A percentile compares a stretch with the other conserved stretches of the same genome.
Conservation (phyloP, 1,284 basidiomycete genomes). For the Porodaedalea pini region DNA sequence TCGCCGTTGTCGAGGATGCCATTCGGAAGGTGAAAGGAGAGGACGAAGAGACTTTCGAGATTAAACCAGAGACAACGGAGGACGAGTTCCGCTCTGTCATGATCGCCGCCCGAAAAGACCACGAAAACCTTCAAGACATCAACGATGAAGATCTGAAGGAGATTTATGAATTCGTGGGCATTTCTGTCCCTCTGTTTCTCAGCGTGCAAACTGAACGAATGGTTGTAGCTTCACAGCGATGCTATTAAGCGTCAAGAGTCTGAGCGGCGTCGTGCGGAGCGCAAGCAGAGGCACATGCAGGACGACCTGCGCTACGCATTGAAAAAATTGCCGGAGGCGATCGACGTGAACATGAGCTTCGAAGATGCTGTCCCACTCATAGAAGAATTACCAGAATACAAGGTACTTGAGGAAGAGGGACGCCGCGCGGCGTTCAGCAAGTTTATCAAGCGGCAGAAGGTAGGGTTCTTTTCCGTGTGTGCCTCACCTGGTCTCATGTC, state of each 20-base stretch:
- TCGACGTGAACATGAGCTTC: slow-evolving; percentile 71
- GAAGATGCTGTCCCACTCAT: slow-evolving; percentile 77
- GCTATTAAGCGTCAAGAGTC: slow-evolving; percentile 75
- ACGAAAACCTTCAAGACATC: slow-evolving; percentile 46
- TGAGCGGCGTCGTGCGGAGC: slow-evolving; percentile 77
- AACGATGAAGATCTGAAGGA: slow-evolving; percentile 52
- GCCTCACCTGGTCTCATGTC: slow-evolving; percentile 6
- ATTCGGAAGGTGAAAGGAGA: slow-evolving; percentile 48
- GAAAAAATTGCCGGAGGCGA: slow-evolving; percentile 79
- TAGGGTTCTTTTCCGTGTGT: slow-evolving; percentile 24
- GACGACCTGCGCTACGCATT: slow-evolving; percentile 96
- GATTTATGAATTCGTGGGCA: slow-evolving; percentile 65
- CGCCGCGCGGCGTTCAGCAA: slow-evolving; percentile 78
- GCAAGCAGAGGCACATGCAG: slow-evolving; percentile 81
- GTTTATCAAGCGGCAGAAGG: slow-evolving; percentile 84
- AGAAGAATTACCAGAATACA: slow-evolving; percentile 78
- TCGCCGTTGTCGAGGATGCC: slow-evolving; percentile 57
- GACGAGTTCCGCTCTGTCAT: slow-evolving; percentile 61
- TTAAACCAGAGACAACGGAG: slow-evolving; percentile 55
- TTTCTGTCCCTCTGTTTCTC: not conserved
- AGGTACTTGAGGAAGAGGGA: slow-evolving; percentile 77
- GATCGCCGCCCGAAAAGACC: slow-evolving; percentile 42
- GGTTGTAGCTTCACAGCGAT: slow-evolving; percentile 60
- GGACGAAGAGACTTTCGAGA: slow-evolving; percentile 41
- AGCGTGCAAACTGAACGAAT: slow-evolving; percentile 14